Base-by-base conservation (phyloP, 2,329 filamentous ascomycete species). In the Pestalotiopsis sp. region DNA sequence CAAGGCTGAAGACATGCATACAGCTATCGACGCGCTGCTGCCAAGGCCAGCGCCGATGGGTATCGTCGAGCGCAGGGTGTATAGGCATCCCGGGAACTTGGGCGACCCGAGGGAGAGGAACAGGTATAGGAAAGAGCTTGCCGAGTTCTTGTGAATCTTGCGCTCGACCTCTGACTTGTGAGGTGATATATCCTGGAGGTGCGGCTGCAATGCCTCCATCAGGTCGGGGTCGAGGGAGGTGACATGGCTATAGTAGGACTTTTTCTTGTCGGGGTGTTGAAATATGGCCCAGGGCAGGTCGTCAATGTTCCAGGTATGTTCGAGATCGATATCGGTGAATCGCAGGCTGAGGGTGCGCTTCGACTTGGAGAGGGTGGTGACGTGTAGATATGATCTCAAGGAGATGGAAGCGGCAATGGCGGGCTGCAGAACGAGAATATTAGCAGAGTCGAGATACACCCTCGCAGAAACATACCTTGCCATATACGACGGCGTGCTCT, bases 401-500 rank as follows among this genome's bases (percentile, higher is more conserved):
- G 96, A 97, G 69, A 99, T 97, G 38, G 96, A 92, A 27, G 96
- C 97, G 66, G 96, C 96, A 80, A 99, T 95, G 69, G 96, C 95
- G 73, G 94, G 90, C 91, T 94, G 74, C 52, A 66, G 9, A 58
- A 58, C 31, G 41, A 38, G 67, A 12, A 65, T 63, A 36, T 60
- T 41, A 23, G 38, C 23, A 64, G 31, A 20, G 41, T 49, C n/a
- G 13, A 52, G 20, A 20, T 9, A 9, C 20, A 23, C 45, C 17
- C 38, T 27, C 41, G 4, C 12, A 23, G 31, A 12, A 31, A 23
- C 82, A 68, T 83, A 93, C 92, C 88, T 98, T 98, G 77, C 95
- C 95, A 78, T 99, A 90, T 23, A 99, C 96, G n/a, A 98, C 96
- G 2, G 96, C 93, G 83, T 99, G 96, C 81, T 99, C 96, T 73